Evolutionary conservation across 2,329 filamentous ascomycete genomes (phyloP).

Genomic region (Ophiocordyceps camponoti-floridani): DNA sequence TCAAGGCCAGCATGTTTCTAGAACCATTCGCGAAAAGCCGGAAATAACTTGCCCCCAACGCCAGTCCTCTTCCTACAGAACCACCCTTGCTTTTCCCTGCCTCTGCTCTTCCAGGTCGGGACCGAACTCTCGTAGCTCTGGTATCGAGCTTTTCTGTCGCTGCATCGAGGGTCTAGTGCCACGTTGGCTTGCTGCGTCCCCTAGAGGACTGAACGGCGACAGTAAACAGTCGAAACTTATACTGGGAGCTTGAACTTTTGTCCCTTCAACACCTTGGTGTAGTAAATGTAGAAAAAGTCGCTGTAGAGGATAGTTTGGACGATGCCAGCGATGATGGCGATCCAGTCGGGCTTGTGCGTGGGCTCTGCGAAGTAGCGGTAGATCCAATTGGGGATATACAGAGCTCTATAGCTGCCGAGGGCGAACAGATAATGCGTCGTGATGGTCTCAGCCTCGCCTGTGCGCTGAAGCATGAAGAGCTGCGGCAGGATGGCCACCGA

Average conservation of each 20-base stretch:
- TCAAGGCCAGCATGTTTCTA: not conserved
- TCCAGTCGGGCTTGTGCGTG: slow-evolving; percentile 60
- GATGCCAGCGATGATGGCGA: slow-evolving; percentile 75
- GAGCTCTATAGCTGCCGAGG: slow-evolving; percentile 71
- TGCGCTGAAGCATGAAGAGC: slow-evolving; percentile 94
- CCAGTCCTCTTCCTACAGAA: not conserved
- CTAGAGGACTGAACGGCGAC: too few species aligned
- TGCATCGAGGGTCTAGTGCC: not conserved
- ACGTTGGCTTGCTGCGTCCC: not conserved
- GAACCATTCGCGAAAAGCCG: not conserved
- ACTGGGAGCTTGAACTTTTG: slow-evolving; percentile 79
- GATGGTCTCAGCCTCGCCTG: slow-evolving; percentile 97
- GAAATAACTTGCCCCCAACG: not conserved
- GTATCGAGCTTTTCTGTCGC: not conserved
- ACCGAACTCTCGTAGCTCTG: not conserved
- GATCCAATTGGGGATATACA: slow-evolving; percentile 99
- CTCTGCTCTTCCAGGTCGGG: not conserved
- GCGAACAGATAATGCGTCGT: slow-evolving; percentile 97
- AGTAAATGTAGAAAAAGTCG: slow-evolving; percentile 99
- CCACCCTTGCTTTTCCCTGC: not conserved
- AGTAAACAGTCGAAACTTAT: slow-evolving; percentile 20
- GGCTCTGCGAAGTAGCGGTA: slow-evolving; percentile 68
- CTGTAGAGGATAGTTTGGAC: slow-evolving; percentile 92
- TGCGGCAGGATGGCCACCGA: slow-evolving; percentile 92
- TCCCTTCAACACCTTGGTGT: slow-evolving; percentile 83